A percentile compares a stretch with the other conserved stretches of the same genome.
Conservation (phyloP, 768 basidiomycete genomes). For the Rhodotorula taiwanensis region DNA sequence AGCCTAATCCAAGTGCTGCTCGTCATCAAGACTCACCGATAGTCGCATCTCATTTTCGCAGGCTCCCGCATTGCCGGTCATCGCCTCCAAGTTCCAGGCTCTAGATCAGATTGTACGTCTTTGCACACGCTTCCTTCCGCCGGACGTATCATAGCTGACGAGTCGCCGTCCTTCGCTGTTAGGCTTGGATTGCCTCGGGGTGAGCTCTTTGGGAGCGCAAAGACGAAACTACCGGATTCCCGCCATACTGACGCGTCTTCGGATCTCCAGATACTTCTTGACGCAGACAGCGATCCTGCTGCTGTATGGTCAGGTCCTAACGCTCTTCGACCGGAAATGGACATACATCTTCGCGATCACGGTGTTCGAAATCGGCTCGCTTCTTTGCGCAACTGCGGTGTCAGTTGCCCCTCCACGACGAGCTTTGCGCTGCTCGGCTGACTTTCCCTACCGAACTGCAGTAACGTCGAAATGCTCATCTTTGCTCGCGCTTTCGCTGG, state of each 20-base stretch:
- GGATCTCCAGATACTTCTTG: conserved; percentile 18
- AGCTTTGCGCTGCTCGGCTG: too few relatives aligned
- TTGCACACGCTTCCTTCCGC: not conserved
- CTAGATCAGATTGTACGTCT: conserved; percentile 23
- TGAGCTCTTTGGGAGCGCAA: too few relatives aligned
- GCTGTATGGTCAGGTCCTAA: conserved; percentile 43
- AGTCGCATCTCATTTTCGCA: conserved; percentile 5
- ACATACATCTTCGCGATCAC: conserved; percentile 44
- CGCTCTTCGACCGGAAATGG: conserved; percentile 43
- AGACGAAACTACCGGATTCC: not conserved
- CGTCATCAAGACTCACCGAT: too few relatives aligned
- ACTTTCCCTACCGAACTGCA: too few relatives aligned
- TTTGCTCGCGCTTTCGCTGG: conserved; percentile 52
- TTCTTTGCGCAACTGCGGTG: conserved; percentile 43
- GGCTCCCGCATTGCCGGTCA: conserved; percentile 23
- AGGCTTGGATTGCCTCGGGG: conserved; percentile 28
- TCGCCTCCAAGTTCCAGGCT: conserved; percentile 13
- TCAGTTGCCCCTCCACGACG: not conserved
- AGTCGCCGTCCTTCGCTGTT: not conserved
- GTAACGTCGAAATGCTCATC: conserved; percentile 41
- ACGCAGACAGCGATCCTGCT: conserved; percentile 39
- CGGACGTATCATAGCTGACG: not conserved
- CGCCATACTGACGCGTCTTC: not conserved
- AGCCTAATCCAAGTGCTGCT: too few relatives aligned
- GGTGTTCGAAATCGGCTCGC: conserved; percentile 44